A percentile compares a stretch with the other conserved stretches of the same genome.
These are phyloP conservation scores for Penicillium coffeae DNA, from an alignment of 495 filamentous ascomycete species.

Conservation along the genomic window DNA sequence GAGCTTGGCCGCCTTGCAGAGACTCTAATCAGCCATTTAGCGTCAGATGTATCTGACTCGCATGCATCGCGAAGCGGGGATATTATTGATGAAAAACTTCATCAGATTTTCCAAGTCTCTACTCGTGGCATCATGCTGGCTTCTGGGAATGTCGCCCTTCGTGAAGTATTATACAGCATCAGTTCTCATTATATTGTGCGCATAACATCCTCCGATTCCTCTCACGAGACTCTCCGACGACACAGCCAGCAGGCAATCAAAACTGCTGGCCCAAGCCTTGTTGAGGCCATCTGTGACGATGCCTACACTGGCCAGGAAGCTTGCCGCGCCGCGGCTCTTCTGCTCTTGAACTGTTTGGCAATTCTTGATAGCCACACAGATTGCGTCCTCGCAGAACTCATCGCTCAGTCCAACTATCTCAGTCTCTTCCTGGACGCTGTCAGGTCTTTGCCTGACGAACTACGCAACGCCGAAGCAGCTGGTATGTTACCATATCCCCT, in stretches of 20 bases:
- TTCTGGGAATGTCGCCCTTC: conserved; percentile 61
- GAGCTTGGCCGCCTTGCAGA: conserved; percentile 75
- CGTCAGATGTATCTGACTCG: conserved; percentile 47
- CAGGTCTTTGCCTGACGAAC: conserved; percentile 64
- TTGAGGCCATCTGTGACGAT: conserved; percentile 90
- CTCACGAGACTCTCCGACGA: conserved; percentile 41
- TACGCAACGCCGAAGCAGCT: conserved; percentile 46
- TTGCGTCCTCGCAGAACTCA: conserved; percentile 69
- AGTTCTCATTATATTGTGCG: conserved; percentile 78
- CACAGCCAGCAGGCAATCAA: conserved; percentile 74
- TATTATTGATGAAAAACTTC: conserved; percentile 81
- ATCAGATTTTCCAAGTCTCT: conserved; percentile 82
- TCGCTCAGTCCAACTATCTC: conserved; percentile 85
- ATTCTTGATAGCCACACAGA: conserved; percentile 61
- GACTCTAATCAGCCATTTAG: conserved; percentile 68
- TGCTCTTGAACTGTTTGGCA: conserved; percentile 69
- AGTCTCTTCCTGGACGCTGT: conserved; percentile 82
- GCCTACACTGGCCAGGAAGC: conserved; percentile 77
- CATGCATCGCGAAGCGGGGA: conserved; percentile 55
- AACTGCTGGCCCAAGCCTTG: conserved; percentile 66
- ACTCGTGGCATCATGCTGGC: conserved; percentile 70
- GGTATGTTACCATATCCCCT: conserved; percentile 34
- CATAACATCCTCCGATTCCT: conserved; percentile 50
- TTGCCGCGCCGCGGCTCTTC: conserved; percentile 77
- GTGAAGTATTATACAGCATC: conserved; percentile 82